Evolutionary conservation across 257 asterid species (phyloP).

Genomic region (Anisodus tanguticus): DNA sequence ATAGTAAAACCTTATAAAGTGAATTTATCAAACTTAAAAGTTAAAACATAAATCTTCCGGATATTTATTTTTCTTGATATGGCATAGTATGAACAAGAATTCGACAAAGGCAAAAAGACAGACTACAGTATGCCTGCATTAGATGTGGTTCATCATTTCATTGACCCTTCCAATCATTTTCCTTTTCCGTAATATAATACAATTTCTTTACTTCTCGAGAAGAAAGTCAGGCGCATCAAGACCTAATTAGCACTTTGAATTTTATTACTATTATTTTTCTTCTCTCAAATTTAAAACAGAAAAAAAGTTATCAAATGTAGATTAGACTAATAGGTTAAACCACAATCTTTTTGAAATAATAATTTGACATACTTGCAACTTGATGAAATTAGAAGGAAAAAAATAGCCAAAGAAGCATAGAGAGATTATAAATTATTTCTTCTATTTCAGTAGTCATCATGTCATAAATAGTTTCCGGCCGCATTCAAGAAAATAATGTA

Average conservation of each 20-base stretch:
- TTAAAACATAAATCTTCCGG: too few species aligned
- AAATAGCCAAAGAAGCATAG: too few species aligned
- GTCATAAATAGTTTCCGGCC: too few species aligned
- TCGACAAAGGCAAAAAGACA: constrained; percentile 6
- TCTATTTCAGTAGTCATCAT: too few species aligned
- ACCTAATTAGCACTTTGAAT: neutral
- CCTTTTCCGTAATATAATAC: neutral
- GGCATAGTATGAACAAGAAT: neutral
- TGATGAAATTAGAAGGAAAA: too few species aligned
- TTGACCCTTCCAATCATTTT: constrained; percentile 28
- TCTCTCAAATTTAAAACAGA: neutral
- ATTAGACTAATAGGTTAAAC: neutral
- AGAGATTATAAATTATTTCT: too few species aligned
- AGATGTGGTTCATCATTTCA: constrained; percentile 16
- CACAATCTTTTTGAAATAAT: neutral
- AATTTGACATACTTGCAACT: too few species aligned
- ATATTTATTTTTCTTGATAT: neutral
- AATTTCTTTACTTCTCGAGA: neutral
- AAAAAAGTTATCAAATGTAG: neutral
- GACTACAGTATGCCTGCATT: neutral
- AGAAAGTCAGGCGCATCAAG: constrained; percentile 1
- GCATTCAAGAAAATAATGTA: too few species aligned
- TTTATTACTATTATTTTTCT: neutral
- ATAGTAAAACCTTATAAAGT: too few species aligned
- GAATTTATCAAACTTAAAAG: too few species aligned